Percentiles rank a stretch among this genome's conserved stretches.
phyloP scores from a whole-genome alignment of 2,329 filamentous ascomycete species.

The Fusarium nelsonii region DNA sequence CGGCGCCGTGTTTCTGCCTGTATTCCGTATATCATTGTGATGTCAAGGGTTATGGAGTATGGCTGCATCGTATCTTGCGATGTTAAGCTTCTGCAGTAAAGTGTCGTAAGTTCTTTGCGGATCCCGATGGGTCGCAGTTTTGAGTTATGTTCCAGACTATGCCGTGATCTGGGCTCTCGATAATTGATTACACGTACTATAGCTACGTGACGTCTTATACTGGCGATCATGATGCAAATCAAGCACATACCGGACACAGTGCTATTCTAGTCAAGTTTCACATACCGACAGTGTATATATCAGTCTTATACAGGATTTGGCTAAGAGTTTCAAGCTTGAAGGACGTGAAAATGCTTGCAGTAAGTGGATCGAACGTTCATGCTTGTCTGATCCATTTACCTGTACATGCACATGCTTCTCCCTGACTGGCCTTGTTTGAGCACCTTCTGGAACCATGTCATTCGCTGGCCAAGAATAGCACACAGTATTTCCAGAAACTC shows the following conservation, averaged over 20 bases:
- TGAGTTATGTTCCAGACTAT: background rate
- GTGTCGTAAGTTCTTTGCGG: constrained; percentile 20
- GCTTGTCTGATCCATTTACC: background rate
- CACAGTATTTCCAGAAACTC: background rate
- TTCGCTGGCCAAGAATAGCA: background rate
- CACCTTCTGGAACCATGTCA: background rate
- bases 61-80: constrained; percentile 1
- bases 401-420: background rate
- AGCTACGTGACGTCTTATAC: background rate
- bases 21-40: background rate
- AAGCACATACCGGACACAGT: background rate
- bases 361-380: background rate
- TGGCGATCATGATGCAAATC: constrained; percentile 16
- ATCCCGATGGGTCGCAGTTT: constrained; percentile 10
- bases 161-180: background rate
- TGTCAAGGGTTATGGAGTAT: background rate
- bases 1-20: background rate
- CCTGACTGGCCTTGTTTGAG: background rate
- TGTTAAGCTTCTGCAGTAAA: background rate
- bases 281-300: background rate
- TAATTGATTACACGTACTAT: background rate
- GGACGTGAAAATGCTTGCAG: background rate
- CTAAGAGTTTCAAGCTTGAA: constrained; percentile 6
- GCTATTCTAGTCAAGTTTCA: background rate
- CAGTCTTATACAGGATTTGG: background rate